Evolutionary conservation across 345 rosid species (phyloP).

Genomic region (Populus alba): DNA sequence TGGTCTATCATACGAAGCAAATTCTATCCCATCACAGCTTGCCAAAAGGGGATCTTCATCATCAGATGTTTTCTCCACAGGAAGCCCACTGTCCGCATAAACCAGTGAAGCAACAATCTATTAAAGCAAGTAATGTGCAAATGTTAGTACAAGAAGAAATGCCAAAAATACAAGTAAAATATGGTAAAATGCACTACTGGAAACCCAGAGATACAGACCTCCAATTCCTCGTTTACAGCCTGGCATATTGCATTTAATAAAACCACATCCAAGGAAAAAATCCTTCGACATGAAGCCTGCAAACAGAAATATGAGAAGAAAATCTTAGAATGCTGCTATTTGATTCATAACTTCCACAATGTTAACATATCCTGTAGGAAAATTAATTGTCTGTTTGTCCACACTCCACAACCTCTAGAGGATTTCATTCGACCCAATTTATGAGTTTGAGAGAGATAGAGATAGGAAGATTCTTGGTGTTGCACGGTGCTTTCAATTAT

Average conservation of each 20-base stretch:
- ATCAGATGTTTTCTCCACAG: slow-evolving; percentile 63
- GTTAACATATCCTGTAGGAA: not conserved
- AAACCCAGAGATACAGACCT: slow-evolving; percentile 45
- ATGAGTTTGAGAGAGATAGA: not conserved
- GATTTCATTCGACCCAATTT: not conserved
- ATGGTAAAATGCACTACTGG: not conserved
- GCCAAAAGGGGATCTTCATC: slow-evolving; percentile 72
- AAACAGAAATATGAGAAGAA: slow-evolving; percentile 13
- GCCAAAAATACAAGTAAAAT: not conserved
- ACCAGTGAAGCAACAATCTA: slow-evolving; percentile 71
- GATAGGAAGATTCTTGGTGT: not conserved
- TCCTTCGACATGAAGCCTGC: slow-evolving; percentile 67
- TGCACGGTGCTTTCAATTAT: not conserved
- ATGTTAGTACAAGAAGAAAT: slow-evolving; percentile 2
- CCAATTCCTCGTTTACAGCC: slow-evolving; percentile 55
- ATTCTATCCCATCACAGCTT: slow-evolving; percentile 74
- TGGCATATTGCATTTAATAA: slow-evolving; percentile 61
- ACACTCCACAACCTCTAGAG: not conserved
- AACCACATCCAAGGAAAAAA: slow-evolving; percentile 69
- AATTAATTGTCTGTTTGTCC: not conserved
- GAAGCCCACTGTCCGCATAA: slow-evolving; percentile 62
- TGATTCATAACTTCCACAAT: not conserved
- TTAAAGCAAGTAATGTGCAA: slow-evolving; percentile 15
- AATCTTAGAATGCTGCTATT: not conserved
- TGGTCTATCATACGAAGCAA: slow-evolving; percentile 58